Percentiles rank a stretch among this genome's conserved stretches.
phyloP scores from a whole-genome alignment of 2,329 filamentous ascomycete species.

The Scedosporium dehoogii region DNA sequence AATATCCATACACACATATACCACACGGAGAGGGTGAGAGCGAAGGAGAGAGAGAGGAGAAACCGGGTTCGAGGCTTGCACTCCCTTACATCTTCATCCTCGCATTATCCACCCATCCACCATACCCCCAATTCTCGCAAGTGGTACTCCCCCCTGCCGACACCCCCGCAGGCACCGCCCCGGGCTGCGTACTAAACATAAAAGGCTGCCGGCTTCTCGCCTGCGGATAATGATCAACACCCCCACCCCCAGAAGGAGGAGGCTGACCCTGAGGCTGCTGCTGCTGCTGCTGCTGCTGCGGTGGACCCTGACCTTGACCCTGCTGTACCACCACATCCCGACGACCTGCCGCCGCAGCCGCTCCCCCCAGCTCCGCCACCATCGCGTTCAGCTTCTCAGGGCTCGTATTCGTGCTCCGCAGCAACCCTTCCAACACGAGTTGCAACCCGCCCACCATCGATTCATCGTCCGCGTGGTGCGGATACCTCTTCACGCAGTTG shows the following conservation, averaged over 20 bases:
- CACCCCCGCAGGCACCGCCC: not conserved
- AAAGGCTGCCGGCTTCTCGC: not conserved
- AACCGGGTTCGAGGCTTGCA: not conserved
- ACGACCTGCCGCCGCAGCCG: not conserved
- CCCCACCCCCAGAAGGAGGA: not conserved
- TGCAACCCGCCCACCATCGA: constrained; percentile 31
- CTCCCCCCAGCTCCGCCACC: not conserved
- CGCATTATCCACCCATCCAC: not conserved
- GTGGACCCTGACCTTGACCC: constrained; percentile 9
- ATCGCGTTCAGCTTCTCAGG: constrained; percentile 20
- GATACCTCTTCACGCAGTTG: constrained; percentile 28
- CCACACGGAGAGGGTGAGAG: not conserved
- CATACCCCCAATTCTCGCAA: constrained; percentile 1
- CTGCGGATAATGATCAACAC: not conserved
- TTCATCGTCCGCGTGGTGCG: constrained; percentile 25
- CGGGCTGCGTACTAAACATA: not conserved
- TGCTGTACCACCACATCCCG: constrained; percentile 7
- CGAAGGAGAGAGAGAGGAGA: not conserved
- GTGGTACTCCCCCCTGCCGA: not conserved
- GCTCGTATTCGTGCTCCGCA: constrained; percentile 32
- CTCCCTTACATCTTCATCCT: not conserved
- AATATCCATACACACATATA: not conserved
- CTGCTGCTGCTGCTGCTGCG: not conserved
- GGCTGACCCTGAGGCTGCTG: not conserved
- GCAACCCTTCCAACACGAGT: constrained; percentile 32